Percentiles rank a stretch among this genome's conserved stretches.
phyloP scores from a whole-genome alignment of 768 basidiomycete species.

The Lentinula edodes region DNA sequence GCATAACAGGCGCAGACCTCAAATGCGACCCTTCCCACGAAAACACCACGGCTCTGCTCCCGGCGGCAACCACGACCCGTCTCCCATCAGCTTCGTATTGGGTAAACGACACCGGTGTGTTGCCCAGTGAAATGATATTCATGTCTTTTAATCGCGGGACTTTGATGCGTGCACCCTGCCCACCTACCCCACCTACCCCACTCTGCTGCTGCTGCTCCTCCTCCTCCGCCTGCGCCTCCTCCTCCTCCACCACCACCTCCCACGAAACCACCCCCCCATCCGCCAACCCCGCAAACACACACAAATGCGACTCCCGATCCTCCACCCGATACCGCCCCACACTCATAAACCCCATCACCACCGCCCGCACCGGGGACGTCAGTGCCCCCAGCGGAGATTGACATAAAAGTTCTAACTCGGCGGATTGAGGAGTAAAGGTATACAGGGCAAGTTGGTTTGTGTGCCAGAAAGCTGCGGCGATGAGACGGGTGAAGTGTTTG shows the following conservation, averaged over 20 bases:
- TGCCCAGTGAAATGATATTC: slow-evolving; percentile 62
- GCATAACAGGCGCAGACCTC: slow-evolving; percentile 61
- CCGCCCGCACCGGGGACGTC: slow-evolving; percentile 36
- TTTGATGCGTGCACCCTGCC: neutral
- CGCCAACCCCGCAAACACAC: slow-evolving; percentile 68
- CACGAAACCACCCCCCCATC: slow-evolving; percentile 69
- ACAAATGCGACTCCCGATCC: slow-evolving; percentile 35
- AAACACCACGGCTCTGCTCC: slow-evolving; percentile 64
- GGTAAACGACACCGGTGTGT: slow-evolving; percentile 57
- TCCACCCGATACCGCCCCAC: slow-evolving; percentile 20
- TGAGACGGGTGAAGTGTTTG: slow-evolving; percentile 38
- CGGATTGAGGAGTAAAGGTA: slow-evolving; percentile 12
- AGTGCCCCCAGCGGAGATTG: slow-evolving; percentile 25
- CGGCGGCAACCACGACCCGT: slow-evolving; percentile 62
- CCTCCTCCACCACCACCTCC: slow-evolving; percentile 33
- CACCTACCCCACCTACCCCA: slow-evolving; percentile 16
- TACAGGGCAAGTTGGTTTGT: slow-evolving; percentile 59
- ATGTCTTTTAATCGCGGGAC: slow-evolving; percentile 31
- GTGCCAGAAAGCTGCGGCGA: slow-evolving; percentile 76
- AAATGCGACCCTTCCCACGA: slow-evolving; percentile 63
- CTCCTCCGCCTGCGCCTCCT: no score
- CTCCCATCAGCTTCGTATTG: slow-evolving; percentile 49
- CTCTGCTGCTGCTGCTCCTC: no score
- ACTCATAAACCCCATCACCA: no score
- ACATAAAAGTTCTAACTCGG: slow-evolving; percentile 22